Base-by-base conservation (phyloP, 1,139 yeast species). In the Protomyces inouyei region DNA sequence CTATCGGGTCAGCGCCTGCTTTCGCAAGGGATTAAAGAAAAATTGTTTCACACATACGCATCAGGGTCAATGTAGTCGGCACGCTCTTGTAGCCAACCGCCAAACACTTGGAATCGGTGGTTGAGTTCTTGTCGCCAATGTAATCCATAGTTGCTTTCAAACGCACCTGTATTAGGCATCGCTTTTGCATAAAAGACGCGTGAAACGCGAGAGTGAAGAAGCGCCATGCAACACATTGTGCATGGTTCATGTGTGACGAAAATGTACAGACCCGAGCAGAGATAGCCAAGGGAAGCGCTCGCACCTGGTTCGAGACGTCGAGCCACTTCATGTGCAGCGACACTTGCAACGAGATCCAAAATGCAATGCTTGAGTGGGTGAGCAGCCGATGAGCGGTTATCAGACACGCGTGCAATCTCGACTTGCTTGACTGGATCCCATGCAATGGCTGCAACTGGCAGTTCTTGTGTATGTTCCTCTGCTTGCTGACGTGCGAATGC, bases 171-270 rank as follows among this genome's bases (percentile, higher is more conserved):
- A 16, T 67, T 65, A 0, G 73, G 69, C 67, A 80, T 79, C 6
- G 80, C 75, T 56, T 79, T 76, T 28, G 88, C 69, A 73, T 86
- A 93, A 0, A 88, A 78, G 48, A 93, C 76, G 65, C 91, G 78
- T 14, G 84, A 81, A 1, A 95, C 81, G 57, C 99, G 79, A 0
- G 98, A 92, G 74, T 95, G 98, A 10, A 92, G 86, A 45, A 95
- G 78, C 0, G 98, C 98, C 99, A 95, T 95, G 8, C 88, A 78
- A 72, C 99, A 95, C 98, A 93, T 95, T 0, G 89, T 83, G 73
- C 98, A 95, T 0, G 98, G 99, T 73, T 95, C 98, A 73, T 91
- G 96, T 0, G 96, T 87, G 0, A 95, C 87, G 72, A 88, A 91
- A 0, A 93, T 91, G 67, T 88, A 85, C 69, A 85, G 81, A 65